Percentiles rank a stretch among this genome's conserved stretches.
Conservation (phyloP, 139 green algal genomes). For the Desmodesmus armatus region DNA sequence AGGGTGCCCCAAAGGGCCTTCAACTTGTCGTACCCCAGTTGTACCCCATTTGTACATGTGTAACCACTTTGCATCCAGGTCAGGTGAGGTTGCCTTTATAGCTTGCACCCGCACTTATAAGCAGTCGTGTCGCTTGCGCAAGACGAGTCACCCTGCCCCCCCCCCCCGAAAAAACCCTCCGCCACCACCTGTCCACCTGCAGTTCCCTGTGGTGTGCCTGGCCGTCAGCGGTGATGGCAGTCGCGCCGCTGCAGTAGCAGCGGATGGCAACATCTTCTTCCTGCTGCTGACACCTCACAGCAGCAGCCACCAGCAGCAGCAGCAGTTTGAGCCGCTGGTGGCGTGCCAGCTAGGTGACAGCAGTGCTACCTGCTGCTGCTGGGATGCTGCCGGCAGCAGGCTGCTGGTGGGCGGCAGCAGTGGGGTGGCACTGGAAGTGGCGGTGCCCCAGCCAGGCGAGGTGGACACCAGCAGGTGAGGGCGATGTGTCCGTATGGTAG, state of each 20-base stretch:
- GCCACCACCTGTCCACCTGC: too few species aligned
- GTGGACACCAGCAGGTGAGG: conserved; percentile 44
- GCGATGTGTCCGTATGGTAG: background rate
- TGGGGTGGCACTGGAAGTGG: conserved; percentile 57
- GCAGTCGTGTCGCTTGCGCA: too few species aligned
- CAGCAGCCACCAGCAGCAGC: too few species aligned
- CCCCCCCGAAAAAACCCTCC: too few species aligned
- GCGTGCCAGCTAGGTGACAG: background rate
- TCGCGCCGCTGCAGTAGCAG: conserved; percentile 51
- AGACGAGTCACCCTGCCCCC: too few species aligned
- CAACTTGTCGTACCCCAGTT: too few species aligned
- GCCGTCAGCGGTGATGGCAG: conserved; percentile 52
- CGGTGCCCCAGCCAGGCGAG: conserved; percentile 3
- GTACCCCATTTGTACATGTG: too few species aligned
- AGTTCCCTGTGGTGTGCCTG: conserved; percentile 46
- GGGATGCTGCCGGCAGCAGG: conserved; percentile 44
- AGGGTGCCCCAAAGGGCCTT: too few species aligned
- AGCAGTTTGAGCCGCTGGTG: conserved; percentile 9
- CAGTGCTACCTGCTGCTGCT: conserved; percentile 53
- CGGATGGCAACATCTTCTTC: conserved; percentile 76
- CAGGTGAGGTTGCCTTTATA: too few species aligned
- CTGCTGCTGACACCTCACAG: conserved; percentile 59
- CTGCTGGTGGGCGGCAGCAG: conserved; percentile 67
- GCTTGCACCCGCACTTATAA: too few species aligned
- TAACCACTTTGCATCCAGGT: too few species aligned